phyloP scores from a whole-genome alignment of 1,284 basidiomycete species.

The Moesziomyces globuligerus region DNA sequence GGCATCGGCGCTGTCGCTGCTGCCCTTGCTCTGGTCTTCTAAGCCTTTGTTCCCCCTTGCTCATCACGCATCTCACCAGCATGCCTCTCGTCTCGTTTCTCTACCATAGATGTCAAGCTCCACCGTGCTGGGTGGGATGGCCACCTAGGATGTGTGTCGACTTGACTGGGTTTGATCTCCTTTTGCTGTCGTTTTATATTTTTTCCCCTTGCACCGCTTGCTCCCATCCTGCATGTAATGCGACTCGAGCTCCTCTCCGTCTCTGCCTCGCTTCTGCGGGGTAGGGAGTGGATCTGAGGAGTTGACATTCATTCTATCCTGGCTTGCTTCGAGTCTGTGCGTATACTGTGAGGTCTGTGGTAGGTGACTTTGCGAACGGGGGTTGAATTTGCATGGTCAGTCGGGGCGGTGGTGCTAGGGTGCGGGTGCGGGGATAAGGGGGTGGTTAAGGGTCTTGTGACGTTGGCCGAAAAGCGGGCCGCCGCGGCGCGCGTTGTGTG shows the following conservation, averaged over 20 bases:
- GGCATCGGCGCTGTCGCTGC: slow-evolving; percentile 33
- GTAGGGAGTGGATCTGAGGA: not conserved
- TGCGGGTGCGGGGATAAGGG: not conserved
- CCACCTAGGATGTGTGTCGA: no score
- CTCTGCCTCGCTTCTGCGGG: not conserved
- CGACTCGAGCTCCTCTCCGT: not conserved
- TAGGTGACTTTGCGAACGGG: no score
- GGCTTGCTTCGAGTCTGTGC: no score
- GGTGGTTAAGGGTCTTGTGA: slow-evolving; percentile 11
- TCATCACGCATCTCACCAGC: not conserved
- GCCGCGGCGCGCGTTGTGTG: not conserved
- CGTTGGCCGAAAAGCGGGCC: slow-evolving; percentile 7
- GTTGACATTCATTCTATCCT: not conserved
- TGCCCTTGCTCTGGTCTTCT: slow-evolving; percentile 34
- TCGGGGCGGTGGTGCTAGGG: no score
- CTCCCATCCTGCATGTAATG: not conserved
- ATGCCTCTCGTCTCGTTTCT: not conserved
- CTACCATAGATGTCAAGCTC: not conserved
- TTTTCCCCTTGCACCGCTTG: not conserved
- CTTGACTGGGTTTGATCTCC: not conserved
- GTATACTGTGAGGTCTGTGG: no score
- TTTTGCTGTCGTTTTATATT: not conserved
- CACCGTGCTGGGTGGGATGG: no score
- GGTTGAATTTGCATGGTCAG: no score
- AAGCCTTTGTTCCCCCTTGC: not conserved